Evolutionary conservation across 305 asterid genomes (phyloP).

Genomic region (Solanum chacoense): DNA sequence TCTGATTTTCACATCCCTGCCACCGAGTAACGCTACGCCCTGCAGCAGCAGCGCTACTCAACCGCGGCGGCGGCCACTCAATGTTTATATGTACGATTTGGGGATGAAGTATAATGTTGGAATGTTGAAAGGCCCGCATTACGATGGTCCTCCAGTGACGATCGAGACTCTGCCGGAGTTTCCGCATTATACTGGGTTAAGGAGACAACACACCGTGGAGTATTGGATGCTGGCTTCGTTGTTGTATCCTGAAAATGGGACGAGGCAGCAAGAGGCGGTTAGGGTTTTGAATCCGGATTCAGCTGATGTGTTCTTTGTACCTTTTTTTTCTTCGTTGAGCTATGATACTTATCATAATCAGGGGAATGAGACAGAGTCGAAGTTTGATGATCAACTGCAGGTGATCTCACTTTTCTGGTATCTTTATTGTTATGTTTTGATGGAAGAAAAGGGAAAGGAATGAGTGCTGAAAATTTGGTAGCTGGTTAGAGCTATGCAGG

Average conservation of each 20-base stretch:
- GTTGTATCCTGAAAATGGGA: conserved; percentile 11
- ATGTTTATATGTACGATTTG: conserved; percentile 15
- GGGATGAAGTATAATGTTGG: conserved; percentile 9
- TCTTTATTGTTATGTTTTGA: neutral
- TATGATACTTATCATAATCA: conserved; percentile 41
- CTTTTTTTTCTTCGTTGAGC: conserved; percentile 58
- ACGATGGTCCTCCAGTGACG: conserved; percentile 13
- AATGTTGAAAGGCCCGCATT: neutral
- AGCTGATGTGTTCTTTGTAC: conserved; percentile 56
- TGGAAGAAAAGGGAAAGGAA: neutral
- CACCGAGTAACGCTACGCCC: neutral
- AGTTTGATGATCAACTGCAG: conserved; percentile 60
- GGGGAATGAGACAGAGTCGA: conserved; percentile 45
- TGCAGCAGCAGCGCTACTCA: neutral
- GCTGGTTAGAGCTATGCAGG: neutral
- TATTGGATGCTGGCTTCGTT: conserved; percentile 46
- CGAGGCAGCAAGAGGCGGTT: conserved; percentile 21
- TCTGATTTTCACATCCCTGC: neutral
- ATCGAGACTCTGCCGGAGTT: conserved; percentile 24
- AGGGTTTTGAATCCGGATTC: conserved; percentile 50
- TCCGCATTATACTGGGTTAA: conserved; percentile 25
- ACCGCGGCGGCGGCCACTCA: neutral
- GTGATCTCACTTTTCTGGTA: conserved; percentile 12
- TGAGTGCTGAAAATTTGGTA: neutral
- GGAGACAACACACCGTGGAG: conserved; percentile 43